Percentiles rank a stretch among this genome's conserved stretches.
phyloP scores from a whole-genome alignment of 805 yeast genomes.

The Myxozyma sirexii region DNA sequence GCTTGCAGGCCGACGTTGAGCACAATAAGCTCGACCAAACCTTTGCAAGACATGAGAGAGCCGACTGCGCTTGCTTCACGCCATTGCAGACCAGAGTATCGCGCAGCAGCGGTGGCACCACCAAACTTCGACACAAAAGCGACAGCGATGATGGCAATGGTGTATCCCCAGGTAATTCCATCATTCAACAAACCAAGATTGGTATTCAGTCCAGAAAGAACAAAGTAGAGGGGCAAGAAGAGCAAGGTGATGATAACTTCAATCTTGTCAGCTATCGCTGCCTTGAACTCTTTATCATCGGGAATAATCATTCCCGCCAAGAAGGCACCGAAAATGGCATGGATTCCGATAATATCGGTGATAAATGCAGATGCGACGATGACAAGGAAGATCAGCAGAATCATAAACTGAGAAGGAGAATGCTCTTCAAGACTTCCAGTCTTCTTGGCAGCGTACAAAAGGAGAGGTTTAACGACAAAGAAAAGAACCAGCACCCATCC shows the following conservation, averaged over 20 bases:
- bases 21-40: slow-evolving; percentile 43
- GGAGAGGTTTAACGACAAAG: slow-evolving; percentile 57
- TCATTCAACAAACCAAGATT: slow-evolving; percentile 63
- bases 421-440: slow-evolving; percentile 57
- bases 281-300: slow-evolving; percentile 71
- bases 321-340: slow-evolving; percentile 84
- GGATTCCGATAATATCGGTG: slow-evolving; percentile 84
- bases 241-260: slow-evolving; percentile 76
- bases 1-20: slow-evolving; percentile 60
- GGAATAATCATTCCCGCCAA: slow-evolving; percentile 76
- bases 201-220: slow-evolving; percentile 73
- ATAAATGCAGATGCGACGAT: slow-evolving; percentile 72
- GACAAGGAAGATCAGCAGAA: slow-evolving; percentile 58
- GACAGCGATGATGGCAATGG: slow-evolving; percentile 63
- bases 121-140: slow-evolving; percentile 69
- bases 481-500: slow-evolving; percentile 70
- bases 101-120: slow-evolving; percentile 71
- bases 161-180: slow-evolving; percentile 80
- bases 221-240: slow-evolving; percentile 76
- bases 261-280: slow-evolving; percentile 68
- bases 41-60: slow-evolving; percentile 83
- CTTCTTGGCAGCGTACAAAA: slow-evolving; percentile 50
- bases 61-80: slow-evolving; percentile 79
- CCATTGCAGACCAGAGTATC: slow-evolving; percentile 63
- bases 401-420: slow-evolving; percentile 61